Base-by-base conservation (phyloP, 805 yeast genomes). In the Naumovozyma baii region DNA sequence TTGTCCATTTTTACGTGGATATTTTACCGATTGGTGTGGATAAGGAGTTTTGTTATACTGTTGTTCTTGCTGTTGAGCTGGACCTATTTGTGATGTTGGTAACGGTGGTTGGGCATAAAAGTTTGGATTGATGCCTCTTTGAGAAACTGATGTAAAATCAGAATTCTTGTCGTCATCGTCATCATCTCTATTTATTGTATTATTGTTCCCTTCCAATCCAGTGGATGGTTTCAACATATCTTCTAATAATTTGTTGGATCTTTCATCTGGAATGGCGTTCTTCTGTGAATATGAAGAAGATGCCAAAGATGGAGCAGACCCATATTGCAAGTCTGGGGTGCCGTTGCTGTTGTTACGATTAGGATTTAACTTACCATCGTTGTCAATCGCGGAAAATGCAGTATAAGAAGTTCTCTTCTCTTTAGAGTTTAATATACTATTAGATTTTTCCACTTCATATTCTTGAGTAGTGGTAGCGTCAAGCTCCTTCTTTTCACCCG, bases 91-190 rank as follows among this genome's bases (percentile, higher is more conserved):
- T 31, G 15, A 26, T 36, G 18, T 26, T 20, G 15, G 20, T 31
- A 12, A 36, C 5, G 20, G 34, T 14, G 4, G 20, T 18, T 37
- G 34, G 18, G 36, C 32, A 39, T 64, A 68, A 48, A 74, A 77
- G 19, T 65, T 61, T 14, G 82, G 83, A 51, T 82, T 82, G 13
- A 76, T 69, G 19, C 79, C 87, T 55, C 90, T 67, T 59, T 82
- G 90, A 5, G 88, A 80, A 2, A 83, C 83, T 38, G 86, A 78
- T 1, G 92, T 82, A 59, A 83, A 80, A 51, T 79, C 80, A 1
- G 90, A 81, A 35, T 68, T 76, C 17, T 50, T 49, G 14, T 51
- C 59, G 15, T 47, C 52, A 12, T 12, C 15, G 5, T 43, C 41
- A 29, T 47, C 47, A 22, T 22, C 9, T 7, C 10, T 10, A 10